Evolutionary conservation across 2,329 filamentous ascomycete species (phyloP).

Genomic region (Microsporum ferrugineum): DNA sequence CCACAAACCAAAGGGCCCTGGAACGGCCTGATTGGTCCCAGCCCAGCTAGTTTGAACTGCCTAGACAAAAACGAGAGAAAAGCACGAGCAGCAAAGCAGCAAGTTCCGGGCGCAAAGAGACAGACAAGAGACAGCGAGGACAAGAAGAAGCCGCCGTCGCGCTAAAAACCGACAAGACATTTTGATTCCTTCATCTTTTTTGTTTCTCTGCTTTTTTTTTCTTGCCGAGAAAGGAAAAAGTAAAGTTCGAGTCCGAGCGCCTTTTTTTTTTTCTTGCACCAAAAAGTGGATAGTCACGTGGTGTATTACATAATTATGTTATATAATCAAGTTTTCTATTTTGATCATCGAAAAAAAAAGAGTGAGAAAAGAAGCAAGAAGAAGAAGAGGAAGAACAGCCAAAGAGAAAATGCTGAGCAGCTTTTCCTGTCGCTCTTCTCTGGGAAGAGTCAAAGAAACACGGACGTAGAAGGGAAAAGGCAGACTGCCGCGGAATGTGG

Average conservation of each 20-base stretch:
- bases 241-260: slow-evolving; percentile 2
- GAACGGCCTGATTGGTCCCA: not conserved
- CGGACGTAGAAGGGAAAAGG: not conserved
- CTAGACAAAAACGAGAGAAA: not conserved
- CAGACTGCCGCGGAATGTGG: slow-evolving; percentile 13
- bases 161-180: not conserved
- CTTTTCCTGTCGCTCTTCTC: not conserved
- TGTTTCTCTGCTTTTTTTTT: not conserved
- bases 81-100: not conserved
- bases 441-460: not conserved
- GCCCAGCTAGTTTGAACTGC: not conserved
- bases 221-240: not conserved
- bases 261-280: not conserved
- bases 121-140: not conserved
- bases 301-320: not conserved
- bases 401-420: not conserved
- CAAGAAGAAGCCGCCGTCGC: not conserved
- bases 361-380: not conserved
- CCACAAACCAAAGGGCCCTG: not conserved
- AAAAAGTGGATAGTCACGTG: not conserved
- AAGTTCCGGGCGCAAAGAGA: not conserved
- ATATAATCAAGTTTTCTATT: not conserved
- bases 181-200: not conserved
- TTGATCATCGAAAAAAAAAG: not conserved
- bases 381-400: not conserved